Base-by-base conservation (phyloP, 116 monocot genomes). In the Phalaenopsis hybrid region DNA sequence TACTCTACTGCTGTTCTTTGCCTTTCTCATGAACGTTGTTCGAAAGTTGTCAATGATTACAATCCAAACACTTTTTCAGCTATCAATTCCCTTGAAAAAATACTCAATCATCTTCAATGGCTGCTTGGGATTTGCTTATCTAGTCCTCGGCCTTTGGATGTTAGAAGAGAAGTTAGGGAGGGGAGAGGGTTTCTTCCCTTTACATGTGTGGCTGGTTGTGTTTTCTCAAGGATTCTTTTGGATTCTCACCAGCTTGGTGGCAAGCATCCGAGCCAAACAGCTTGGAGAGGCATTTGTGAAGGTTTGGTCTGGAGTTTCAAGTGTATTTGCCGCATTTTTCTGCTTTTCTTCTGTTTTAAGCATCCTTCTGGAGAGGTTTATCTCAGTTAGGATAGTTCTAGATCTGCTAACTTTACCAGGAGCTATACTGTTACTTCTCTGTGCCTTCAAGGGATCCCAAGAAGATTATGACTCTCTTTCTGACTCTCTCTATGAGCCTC, bases 371-470 rank as follows among this genome's bases (percentile, higher is more conserved):
- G 69, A 48, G 43, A 88, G 79, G 78, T 33, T 79, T 20, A 63
- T 81, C 21, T 80, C 83, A 16, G 16, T 89, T 16, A 87, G 83
- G 82, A 67, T 75, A 41, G 23, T 81, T 57, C 61, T 89, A 15
- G 91, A 88, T 85, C 49, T 89, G 72, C 81, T 91, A 12, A 86
- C 81, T 31, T 68, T 94, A 46, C 94, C 88, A 7, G 94, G 91
- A 80, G 85, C 88, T 10, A n/a, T 88, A 68, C 51, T 91, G 2
- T 68, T 89, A 55, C 79, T 93, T 33, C 16, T 91, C 74, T 91
- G 83, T 43, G 50, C 58, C 78, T 84, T 85, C 34, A 75, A 80
- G 76, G 50, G 68, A 33, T 78, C 80, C 11, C 74, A 34, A 33
- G 78, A 84, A 55, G 84, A 82, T 16, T 15, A 5, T 73, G 75